Evolutionary conservation across 805 yeast species (phyloP).

Genomic region (Saturnispora sekii): DNA sequence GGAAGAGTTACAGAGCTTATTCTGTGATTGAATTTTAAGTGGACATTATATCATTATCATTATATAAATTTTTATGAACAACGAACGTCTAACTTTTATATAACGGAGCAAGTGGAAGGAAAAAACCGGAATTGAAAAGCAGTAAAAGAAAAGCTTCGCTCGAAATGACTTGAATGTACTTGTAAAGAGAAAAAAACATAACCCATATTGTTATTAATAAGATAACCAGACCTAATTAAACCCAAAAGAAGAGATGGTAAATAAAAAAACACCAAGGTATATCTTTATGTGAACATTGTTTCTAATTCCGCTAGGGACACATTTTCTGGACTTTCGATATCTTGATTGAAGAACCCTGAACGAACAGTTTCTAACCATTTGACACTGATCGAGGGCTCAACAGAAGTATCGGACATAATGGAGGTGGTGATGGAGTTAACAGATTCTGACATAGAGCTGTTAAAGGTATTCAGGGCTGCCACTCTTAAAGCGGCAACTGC

Average conservation of each 20-base stretch:
- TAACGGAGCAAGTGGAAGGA: neutral
- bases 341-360: slow-evolving; percentile 69
- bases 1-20: slow-evolving; percentile 62
- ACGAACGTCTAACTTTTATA: neutral
- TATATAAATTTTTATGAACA: neutral
- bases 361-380: slow-evolving; percentile 68
- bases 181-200: slow-evolving; percentile 4
- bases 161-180: neutral
- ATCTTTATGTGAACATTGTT: slow-evolving; percentile 30
- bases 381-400: slow-evolving; percentile 33
- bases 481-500: slow-evolving; percentile 69
- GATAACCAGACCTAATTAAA: slow-evolving; percentile 9
- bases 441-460: slow-evolving; percentile 28
- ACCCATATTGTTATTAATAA: neutral
- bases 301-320: slow-evolving; percentile 63
- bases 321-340: slow-evolving; percentile 72
- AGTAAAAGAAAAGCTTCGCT: slow-evolving; percentile 1
- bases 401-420: slow-evolving; percentile 27
- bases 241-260: slow-evolving; percentile 1
- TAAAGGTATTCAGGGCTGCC: slow-evolving; percentile 47
- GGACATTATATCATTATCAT: slow-evolving; percentile 2
- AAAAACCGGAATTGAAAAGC: neutral
- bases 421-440: slow-evolving; percentile 27
- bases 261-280: neutral
- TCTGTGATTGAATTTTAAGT: slow-evolving; percentile 30